Evolutionary conservation across 2,329 filamentous ascomycete genomes (phyloP).

Genomic region (Zelopaecilomyces penicillatus): DNA sequence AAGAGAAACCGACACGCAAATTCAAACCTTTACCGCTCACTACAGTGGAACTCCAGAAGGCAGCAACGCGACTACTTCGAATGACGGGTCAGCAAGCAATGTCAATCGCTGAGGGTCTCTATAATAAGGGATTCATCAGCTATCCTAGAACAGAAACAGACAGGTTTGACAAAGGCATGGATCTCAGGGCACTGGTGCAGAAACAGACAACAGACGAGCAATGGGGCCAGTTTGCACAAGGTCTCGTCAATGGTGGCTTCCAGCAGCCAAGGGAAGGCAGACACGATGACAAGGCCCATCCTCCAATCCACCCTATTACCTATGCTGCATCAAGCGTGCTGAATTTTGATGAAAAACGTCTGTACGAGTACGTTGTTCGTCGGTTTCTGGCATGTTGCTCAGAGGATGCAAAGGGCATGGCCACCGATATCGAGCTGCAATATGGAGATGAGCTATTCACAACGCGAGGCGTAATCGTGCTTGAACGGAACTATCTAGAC

Average conservation of each 20-base stretch:
- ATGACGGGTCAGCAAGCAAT: slow-evolving; percentile 90
- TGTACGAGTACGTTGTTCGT: slow-evolving; percentile 89
- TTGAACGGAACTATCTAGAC: slow-evolving; percentile 87
- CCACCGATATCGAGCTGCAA: slow-evolving; percentile 74
- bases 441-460: slow-evolving; percentile 80
- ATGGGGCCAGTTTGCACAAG: slow-evolving; percentile 78
- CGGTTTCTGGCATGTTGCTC: slow-evolving; percentile 94
- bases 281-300: slow-evolving; percentile 94
- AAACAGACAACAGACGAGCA: slow-evolving; percentile 70
- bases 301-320: slow-evolving; percentile 92
- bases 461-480: slow-evolving; percentile 73
- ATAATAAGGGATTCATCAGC: slow-evolving; percentile 92
- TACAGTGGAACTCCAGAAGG: slow-evolving; percentile 94
- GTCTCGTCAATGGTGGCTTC: slow-evolving; percentile 67
- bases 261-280: slow-evolving; percentile 71
- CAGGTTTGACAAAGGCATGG: slow-evolving; percentile 84
- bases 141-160: slow-evolving; percentile 97
- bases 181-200: slow-evolving; percentile 68
- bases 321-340: slow-evolving; percentile 61
- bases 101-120: slow-evolving; percentile 76
- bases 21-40: slow-evolving; percentile 91
- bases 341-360: slow-evolving; percentile 58
- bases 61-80: slow-evolving; percentile 78
- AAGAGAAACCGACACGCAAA: slow-evolving; percentile 86
- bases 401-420: slow-evolving; percentile 80